Conservation (phyloP, 345 rosid species). For the Aegle marmelos region DNA sequence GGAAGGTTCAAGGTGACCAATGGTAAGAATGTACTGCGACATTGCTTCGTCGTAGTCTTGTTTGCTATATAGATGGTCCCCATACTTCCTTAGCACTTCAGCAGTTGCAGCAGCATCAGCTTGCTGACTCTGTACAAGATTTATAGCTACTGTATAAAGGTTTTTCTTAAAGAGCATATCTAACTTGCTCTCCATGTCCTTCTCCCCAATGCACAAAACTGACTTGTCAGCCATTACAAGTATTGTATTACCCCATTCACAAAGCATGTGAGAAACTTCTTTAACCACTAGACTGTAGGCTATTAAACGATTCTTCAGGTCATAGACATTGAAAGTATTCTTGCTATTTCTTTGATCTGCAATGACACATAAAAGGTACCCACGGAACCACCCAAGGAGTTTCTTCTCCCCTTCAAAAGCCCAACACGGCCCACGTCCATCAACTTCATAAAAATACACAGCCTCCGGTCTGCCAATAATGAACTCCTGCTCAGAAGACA, state of each 20-base stretch:
- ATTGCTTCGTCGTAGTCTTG: constrained; percentile 97
- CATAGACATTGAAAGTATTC: constrained; percentile 79
- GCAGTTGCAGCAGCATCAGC: constrained; percentile 99
- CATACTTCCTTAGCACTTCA: constrained; percentile 94
- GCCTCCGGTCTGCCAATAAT: constrained; percentile 96
- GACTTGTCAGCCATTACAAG: constrained; percentile 72
- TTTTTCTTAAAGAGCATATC: constrained; percentile 99
- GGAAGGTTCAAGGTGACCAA: constrained; percentile 97
- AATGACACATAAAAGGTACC: constrained; percentile 87
- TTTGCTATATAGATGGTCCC: constrained; percentile 90
- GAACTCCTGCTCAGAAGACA: constrained; percentile 58
- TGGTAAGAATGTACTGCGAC: constrained; percentile 89
- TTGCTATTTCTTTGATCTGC: constrained; percentile 77
- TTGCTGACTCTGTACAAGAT: constrained; percentile 97
- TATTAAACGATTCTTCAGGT: constrained; percentile 84
- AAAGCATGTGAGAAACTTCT: constrained; percentile 90
- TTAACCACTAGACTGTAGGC: constrained; percentile 81
- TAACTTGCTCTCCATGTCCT: constrained; percentile 99
- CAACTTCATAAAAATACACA: constrained; percentile 91
- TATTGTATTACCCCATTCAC: constrained; percentile 93
- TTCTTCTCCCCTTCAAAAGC: constrained; percentile 99
- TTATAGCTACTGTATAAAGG: constrained; percentile 86
- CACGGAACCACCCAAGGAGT: constrained; percentile 92
- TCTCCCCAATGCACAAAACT: constrained; percentile 81
- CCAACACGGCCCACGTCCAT: constrained; percentile 99